Percentiles rank a stretch among this genome's conserved stretches.
Conservation (phyloP, 352 stramenopile species). For the Blastocystis sp. region DNA sequence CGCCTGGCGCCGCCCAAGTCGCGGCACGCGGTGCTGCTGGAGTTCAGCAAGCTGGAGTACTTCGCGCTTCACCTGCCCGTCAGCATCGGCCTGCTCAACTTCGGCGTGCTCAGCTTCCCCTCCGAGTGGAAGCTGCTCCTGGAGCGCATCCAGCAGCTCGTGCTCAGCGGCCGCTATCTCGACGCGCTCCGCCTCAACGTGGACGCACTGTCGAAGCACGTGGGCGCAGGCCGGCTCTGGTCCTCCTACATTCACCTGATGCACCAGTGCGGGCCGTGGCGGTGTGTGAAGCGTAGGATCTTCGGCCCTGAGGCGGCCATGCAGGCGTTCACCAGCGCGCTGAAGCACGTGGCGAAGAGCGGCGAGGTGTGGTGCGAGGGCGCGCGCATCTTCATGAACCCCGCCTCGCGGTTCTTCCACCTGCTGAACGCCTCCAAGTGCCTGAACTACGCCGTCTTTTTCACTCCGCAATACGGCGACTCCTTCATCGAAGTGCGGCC, state of each 20-base stretch:
- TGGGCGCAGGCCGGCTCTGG: constrained; percentile 72
- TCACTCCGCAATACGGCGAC: constrained; percentile 86
- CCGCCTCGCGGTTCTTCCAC: constrained; percentile 79
- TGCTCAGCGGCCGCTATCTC: constrained; percentile 74
- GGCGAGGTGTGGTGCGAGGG: constrained; percentile 86
- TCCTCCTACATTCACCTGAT: constrained; percentile 25
- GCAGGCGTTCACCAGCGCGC: constrained; percentile 73
- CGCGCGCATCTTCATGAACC: constrained; percentile 77
- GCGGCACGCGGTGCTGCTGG: constrained; percentile 78
- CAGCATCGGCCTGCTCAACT: constrained; percentile 77
- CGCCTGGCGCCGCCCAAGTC: constrained; percentile 80
- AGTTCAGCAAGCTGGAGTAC: constrained; percentile 81
- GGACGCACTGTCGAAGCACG: constrained; percentile 77
- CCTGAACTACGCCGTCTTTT: constrained; percentile 82
- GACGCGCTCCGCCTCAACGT: constrained; percentile 75
- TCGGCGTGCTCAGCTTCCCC: constrained; percentile 74
- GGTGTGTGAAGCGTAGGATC: constrained; percentile 70
- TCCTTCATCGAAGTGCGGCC: constrained; percentile 78
- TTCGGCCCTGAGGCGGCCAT: constrained; percentile 76
- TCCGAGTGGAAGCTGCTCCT: constrained; percentile 83
- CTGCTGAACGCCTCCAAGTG: constrained; percentile 76
- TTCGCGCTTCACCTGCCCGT: constrained; percentile 77
- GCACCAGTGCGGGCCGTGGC: not conserved
- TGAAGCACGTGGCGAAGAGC: constrained; percentile 82
- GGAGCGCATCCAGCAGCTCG: constrained; percentile 80